A percentile compares a stretch with the other conserved stretches of the same genome.
Conservation (phyloP, 306 rosid genomes). For the Cucurbita maxima region DNA sequence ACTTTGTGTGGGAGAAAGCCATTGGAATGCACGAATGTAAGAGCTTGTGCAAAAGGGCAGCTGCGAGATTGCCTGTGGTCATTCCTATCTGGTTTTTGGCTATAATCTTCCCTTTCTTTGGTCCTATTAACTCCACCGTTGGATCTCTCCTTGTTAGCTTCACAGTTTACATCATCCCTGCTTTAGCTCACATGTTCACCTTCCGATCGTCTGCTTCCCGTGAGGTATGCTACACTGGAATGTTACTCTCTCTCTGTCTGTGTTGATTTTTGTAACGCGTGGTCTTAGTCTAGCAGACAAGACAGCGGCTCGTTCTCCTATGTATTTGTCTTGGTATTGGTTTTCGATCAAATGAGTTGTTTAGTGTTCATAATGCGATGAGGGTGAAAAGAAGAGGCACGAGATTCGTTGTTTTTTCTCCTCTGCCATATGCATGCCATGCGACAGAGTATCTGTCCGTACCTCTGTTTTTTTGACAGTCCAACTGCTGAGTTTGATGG, state of each 20-base stretch:
- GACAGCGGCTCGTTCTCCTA: conserved; percentile 16
- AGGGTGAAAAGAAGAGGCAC: conserved; percentile 10
- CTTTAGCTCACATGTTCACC: conserved; percentile 78
- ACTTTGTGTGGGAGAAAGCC: conserved; percentile 91
- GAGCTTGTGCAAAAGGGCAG: conserved; percentile 87
- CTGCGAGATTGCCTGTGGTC: conserved; percentile 84
- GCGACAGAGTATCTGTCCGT: conserved; percentile 16
- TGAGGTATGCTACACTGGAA: conserved; percentile 34
- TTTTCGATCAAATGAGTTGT: not conserved
- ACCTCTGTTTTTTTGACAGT: conserved; percentile 5
- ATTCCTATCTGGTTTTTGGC: conserved; percentile 95
- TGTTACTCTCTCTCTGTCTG: not conserved
- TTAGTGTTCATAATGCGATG: not conserved
- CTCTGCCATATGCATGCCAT: conserved; percentile 8
- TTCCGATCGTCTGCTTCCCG: conserved; percentile 70
- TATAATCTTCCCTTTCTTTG: conserved; percentile 84
- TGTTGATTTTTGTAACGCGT: conserved; percentile 14
- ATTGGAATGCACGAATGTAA: conserved; percentile 83
- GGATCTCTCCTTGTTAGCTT: conserved; percentile 96
- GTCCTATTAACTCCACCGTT: conserved; percentile 93
- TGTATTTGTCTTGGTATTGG: not conserved
- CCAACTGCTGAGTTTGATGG: not conserved
- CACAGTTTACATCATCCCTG: conserved; percentile 91
- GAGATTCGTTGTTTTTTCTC: conserved; percentile 18
- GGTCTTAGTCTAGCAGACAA: conserved; percentile 31